Base-by-base conservation (phyloP, 2,329 filamentous ascomycete genomes). In the Epichloe amarillans region DNA sequence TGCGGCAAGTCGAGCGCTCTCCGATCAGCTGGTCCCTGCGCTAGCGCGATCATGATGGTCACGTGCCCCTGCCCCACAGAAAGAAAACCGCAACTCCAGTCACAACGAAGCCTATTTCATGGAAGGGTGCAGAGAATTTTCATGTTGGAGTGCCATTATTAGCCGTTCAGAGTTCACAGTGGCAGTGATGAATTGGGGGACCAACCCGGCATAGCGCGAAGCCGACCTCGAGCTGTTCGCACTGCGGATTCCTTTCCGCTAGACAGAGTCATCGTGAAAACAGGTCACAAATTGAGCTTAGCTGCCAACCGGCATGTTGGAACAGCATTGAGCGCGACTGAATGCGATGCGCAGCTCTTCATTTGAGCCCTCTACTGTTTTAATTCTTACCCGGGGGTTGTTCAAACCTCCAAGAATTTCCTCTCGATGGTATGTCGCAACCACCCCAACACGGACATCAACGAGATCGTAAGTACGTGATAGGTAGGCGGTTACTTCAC, bases 371-470 rank as follows among this genome's bases (percentile, higher is more conserved):
- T 19, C 19, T 30, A 44, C 33, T 10, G 1, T 7, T 8, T 8
- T 43, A 38, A 21, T 5, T 36, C 3, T 46, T 30, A 30, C 30
- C 30, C 30, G 5, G 7, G 7, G 4, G n/a, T 43, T 12, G 2
- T 43, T 36, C 17, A 21, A 10, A 3, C 12, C 4, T 2, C 19
- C 6, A 26, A 12, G 41, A 26, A 35, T 33, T 33, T 26, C 15
- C 26, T 41, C 44, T 44, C 15, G 5, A 52, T 38, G 48, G 39
- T 51, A 66, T 75, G 71, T 75, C 63, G 71, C 61, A 64, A 73
- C 64, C 69, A 71, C 70, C 72, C 72, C 73, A 75, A 53, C 73
- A 72, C 72, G 69, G 70, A 67, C 65, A 64, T 66, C 69, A 72
- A 71, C 46, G 51, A 60, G 56, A 60, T 54, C 65, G 59, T 56